These are phyloP conservation scores for Kwoniella newhampshirensis DNA, from an alignment of 768 basidiomycete species.

Conservation along the genomic window DNA sequence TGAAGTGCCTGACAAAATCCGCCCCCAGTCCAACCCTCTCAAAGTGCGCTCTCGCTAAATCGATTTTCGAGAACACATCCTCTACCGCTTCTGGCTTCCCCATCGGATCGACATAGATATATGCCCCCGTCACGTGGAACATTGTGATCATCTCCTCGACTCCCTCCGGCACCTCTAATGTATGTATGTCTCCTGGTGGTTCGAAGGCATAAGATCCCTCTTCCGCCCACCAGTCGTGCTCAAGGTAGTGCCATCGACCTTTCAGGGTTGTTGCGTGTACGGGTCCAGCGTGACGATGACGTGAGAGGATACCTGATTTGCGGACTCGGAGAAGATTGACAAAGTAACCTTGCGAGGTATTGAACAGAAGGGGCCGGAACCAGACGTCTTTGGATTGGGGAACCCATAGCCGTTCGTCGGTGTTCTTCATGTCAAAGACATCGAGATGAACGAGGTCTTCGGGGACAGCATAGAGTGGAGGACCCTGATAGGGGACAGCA, in stretches of 20 bases:
- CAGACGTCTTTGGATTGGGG: slow-evolving; percentile 19
- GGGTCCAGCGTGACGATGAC: slow-evolving; percentile 23
- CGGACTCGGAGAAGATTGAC: slow-evolving; percentile 25
- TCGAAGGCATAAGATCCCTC: slow-evolving; percentile 24
- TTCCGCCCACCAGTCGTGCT: slow-evolving; percentile 25
- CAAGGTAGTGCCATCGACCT: slow-evolving; percentile 23
- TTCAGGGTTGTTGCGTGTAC: slow-evolving; percentile 17
- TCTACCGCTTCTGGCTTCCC: slow-evolving; percentile 21
- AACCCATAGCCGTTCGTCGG: slow-evolving; percentile 22
- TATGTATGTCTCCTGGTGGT: slow-evolving; percentile 25
- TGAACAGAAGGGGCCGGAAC: slow-evolving; percentile 22
- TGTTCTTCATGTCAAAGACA: slow-evolving; percentile 17
- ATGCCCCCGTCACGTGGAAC: slow-evolving; percentile 25
- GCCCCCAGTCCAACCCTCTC: slow-evolving; percentile 23
- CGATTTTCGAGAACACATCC: slow-evolving; percentile 25
- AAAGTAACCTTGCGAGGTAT: slow-evolving; percentile 21
- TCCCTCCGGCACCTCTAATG: slow-evolving; percentile 22
- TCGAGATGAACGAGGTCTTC: slow-evolving; percentile 18
- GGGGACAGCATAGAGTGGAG: slow-evolving; percentile 17
- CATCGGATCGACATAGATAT: slow-evolving; percentile 22
- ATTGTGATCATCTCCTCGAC: slow-evolving; percentile 28
- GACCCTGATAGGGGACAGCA: slow-evolving; percentile 15
- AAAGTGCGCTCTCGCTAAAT: slow-evolving; percentile 20
- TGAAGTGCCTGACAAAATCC: slow-evolving; percentile 20
- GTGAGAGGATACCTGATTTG: slow-evolving; percentile 22